Evolutionary conservation across 805 yeast species (phyloP), one percentile per base, ranked within the genome.

Genomic region (Yarrowia yakushimensis): DNA sequence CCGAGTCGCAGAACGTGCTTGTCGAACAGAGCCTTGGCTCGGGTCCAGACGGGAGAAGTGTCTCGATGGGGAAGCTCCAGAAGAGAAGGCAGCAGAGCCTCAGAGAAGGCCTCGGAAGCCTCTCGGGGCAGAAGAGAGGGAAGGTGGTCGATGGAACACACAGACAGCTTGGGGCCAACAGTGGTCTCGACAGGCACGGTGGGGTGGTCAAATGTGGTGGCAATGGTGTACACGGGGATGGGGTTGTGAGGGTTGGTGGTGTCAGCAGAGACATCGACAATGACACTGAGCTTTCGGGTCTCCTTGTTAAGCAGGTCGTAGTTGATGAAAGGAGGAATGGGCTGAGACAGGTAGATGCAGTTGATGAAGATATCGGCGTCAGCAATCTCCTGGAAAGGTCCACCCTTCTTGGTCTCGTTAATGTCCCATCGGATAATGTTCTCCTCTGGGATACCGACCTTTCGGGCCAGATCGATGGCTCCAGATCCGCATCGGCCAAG

Each of bases 191-290:
- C 99, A 8, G 77, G 75, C 48, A 90, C 97, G 2, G 97, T 92
- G 67, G 99, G 99, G 69, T 90, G 83, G 67, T 83, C 82, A 80
- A 94, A 94, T 7, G 87, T 91, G 28, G 99, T 93, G 63, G 97
- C 96, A 67, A 90, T 80, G 23, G 84, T 79, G 76, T 94, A 96
- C 62, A 94, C 93, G 65, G 99, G 99, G 64, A 94, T 83, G 63
- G 99, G 99, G 79, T 94, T 94, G 80, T 91, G 93, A 65, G 97
- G 97, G 76, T 94, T 94, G 62, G 99, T 94, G 52, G 98, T 94
- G 78, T 94, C 99, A 63, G 99, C 99, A 60, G 97, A 89, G 63
- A 94, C 99, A 75, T 94, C 99, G 60, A 94, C 97, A 65, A 94
- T 90, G 17, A 96, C 90, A 76, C 93, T 84, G 72, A 94, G 82